Percentiles rank a stretch among this genome's conserved stretches.
Conservation (phyloP, 768 basidiomycete genomes). For the Pisolithus orientalis region DNA sequence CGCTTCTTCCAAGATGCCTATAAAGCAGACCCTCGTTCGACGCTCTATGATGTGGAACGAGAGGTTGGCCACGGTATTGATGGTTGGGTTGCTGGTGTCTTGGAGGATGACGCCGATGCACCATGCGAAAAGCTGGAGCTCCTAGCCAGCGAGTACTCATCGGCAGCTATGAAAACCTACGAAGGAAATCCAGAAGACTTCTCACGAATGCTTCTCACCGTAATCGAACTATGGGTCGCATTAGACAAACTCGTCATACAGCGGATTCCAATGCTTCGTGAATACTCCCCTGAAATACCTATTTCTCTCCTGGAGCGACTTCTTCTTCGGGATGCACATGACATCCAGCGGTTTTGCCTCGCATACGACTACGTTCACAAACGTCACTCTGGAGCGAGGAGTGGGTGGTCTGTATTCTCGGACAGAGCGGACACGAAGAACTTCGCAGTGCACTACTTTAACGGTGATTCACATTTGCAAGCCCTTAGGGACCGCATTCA, state of each 20-base stretch:
- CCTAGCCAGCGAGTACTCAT: constrained; percentile 21
- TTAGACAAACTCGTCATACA: constrained; percentile 32
- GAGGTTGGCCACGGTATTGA: constrained; percentile 26
- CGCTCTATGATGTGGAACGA: constrained; percentile 34
- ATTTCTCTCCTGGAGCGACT: constrained; percentile 16
- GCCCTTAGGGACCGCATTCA: constrained; percentile 24
- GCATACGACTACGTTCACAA: constrained; percentile 23
- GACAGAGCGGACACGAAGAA: constrained; percentile 7
- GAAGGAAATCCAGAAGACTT: constrained; percentile 30
- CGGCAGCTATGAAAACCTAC: constrained; percentile 21
- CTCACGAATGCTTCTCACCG: constrained; percentile 33
- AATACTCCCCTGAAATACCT: constrained; percentile 43
- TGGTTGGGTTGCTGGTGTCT: constrained; percentile 24
- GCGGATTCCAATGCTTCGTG: constrained; percentile 31
- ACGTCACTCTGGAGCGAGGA: constrained; percentile 16
- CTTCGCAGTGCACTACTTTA: constrained; percentile 32
- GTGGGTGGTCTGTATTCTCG: constrained; percentile 29
- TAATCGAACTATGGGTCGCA: constrained; percentile 36
- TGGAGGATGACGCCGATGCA: no score
- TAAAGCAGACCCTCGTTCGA: constrained; percentile 5
- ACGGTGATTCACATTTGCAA: constrained; percentile 10
- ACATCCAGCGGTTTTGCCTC: constrained; percentile 24
- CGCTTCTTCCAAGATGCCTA: constrained; percentile 9
- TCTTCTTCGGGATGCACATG: constrained; percentile 30
- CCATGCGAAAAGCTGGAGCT: constrained; percentile 13